These are phyloP conservation scores for Aspergillus panamensis DNA, from an alignment of 495 filamentous ascomycete species.

Conservation along the genomic window DNA sequence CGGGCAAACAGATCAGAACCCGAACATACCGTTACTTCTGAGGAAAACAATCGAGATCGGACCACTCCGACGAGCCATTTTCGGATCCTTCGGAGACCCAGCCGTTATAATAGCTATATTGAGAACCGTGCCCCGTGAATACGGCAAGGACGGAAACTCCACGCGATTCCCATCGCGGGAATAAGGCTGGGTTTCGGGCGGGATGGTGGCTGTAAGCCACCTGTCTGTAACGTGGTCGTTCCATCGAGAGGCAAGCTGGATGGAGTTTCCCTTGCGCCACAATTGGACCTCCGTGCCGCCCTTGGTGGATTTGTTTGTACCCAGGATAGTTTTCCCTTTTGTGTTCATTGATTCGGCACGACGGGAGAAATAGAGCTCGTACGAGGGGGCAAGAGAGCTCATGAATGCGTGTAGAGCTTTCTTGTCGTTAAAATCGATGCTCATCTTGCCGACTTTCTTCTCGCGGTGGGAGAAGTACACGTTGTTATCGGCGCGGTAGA, in stretches of 20 bases:
- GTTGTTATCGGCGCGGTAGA: slow-evolving; percentile 28
- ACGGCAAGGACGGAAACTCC: slow-evolving; percentile 24
- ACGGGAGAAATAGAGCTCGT: slow-evolving; percentile 35
- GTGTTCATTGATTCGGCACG: slow-evolving; percentile 31
- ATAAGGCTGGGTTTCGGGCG: slow-evolving; percentile 9
- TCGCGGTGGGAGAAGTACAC: slow-evolving; percentile 39
- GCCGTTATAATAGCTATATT: slow-evolving; percentile 37
- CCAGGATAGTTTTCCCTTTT: slow-evolving; percentile 26
- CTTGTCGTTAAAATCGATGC: slow-evolving; percentile 30
- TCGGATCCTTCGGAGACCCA: slow-evolving; percentile 26
- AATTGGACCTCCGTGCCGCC: slow-evolving; percentile 35
- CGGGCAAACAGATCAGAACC: too few species aligned
- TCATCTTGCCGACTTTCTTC: slow-evolving; percentile 24
- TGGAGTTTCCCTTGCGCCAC: slow-evolving; percentile 28
- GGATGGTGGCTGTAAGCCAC: slow-evolving; percentile 34
- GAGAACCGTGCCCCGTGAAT: slow-evolving; percentile 29
- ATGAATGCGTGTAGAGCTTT: slow-evolving; percentile 28
- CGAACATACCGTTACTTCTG: slow-evolving; percentile 25
- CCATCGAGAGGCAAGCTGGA: slow-evolving; percentile 36
- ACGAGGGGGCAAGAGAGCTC: slow-evolving; percentile 28
- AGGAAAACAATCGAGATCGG: slow-evolving; percentile 34
- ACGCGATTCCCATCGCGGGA: slow-evolving; percentile 27
- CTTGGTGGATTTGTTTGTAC: slow-evolving; percentile 29
- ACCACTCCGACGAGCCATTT: slow-evolving; percentile 21
- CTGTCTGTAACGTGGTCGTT: slow-evolving; percentile 30